Evolutionary conservation across 805 yeast genomes (phyloP).

Genomic region (Saturnispora gosingensis): DNA sequence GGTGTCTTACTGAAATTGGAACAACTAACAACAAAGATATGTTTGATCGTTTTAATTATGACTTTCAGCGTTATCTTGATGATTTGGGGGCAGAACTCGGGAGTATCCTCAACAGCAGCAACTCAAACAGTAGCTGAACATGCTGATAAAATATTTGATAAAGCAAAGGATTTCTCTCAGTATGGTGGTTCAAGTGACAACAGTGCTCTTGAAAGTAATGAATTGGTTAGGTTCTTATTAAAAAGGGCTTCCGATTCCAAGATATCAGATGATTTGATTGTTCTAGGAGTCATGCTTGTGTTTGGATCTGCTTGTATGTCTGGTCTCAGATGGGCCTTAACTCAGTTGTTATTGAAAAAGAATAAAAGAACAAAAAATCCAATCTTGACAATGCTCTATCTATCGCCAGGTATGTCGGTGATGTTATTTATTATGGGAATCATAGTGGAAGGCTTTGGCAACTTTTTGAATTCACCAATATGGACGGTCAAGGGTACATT

Average conservation of each 20-base stretch:
- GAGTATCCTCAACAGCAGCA: conserved; percentile 1
- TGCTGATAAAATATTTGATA: not conserved
- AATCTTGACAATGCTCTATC: conserved; percentile 68
- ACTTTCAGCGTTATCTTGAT: conserved; percentile 78
- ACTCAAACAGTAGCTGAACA: not conserved
- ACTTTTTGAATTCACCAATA: conserved; percentile 43
- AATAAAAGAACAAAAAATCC: conserved; percentile 62
- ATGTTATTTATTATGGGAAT: conserved; percentile 55
- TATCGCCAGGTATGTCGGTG: conserved; percentile 77
- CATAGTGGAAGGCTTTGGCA: conserved; percentile 55
- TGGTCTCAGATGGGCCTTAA: conserved; percentile 92
- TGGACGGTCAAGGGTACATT: conserved; percentile 57
- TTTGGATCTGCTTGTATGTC: conserved; percentile 70
- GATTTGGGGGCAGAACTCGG: conserved; percentile 50
- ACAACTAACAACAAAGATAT: conserved; percentile 55
- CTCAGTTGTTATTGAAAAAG: conserved; percentile 67
- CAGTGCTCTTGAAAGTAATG: not conserved
- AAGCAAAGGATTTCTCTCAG: conserved; percentile 15
- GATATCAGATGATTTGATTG: conserved; percentile 13
- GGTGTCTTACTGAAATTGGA: conserved; percentile 79
- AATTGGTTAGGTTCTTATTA: not conserved
- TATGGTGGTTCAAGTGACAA: conserved; percentile 10
- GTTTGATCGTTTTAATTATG: conserved; percentile 69
- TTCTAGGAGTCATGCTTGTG: conserved; percentile 64
- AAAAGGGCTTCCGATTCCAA: not conserved